Conservation (phyloP, 345 rosid genomes). For the Salix brachista region DNA sequence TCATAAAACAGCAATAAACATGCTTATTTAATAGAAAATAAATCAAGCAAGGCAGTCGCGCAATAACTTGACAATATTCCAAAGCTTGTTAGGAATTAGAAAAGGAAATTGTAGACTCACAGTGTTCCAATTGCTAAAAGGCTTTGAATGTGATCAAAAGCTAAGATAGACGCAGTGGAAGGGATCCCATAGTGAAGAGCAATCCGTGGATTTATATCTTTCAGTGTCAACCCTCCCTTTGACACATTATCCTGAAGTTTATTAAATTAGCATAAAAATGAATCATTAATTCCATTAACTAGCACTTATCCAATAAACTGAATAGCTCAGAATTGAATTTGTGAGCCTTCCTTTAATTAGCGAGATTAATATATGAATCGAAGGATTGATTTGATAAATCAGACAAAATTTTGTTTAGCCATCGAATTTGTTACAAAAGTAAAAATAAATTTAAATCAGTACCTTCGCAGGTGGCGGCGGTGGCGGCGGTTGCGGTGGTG, state of each 20-base stretch:
- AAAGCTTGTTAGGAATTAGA: neutral
- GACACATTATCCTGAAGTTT: neutral
- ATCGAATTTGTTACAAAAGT: neutral
- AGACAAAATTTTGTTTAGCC: neutral
- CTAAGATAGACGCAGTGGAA: slow-evolving; percentile 21
- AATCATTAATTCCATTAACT: neutral
- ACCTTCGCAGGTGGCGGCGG: slow-evolving; percentile 5
- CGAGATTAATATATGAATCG: neutral
- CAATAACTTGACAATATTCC: neutral
- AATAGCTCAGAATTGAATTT: neutral
- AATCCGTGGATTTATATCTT: slow-evolving; percentile 18
- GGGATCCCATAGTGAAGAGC: slow-evolving; percentile 30
- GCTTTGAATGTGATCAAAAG: slow-evolving; percentile 32
- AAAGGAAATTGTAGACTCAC: slow-evolving; percentile 14
- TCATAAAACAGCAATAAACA: neutral
- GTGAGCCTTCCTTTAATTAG: neutral
- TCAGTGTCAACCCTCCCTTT: slow-evolving; percentile 1
- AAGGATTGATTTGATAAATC: neutral
- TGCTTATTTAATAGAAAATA: neutral
- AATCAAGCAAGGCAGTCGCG: neutral
- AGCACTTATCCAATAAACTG: neutral
- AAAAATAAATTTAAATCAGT: neutral
- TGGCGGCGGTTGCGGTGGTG: neutral
- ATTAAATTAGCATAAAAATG: neutral
- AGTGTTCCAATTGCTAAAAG: slow-evolving; percentile 26